Percentiles rank a stretch among this genome's conserved stretches.
These are phyloP conservation scores for Rosa chinensis DNA, from an alignment of 306 rosid species.

Conservation along the genomic window DNA sequence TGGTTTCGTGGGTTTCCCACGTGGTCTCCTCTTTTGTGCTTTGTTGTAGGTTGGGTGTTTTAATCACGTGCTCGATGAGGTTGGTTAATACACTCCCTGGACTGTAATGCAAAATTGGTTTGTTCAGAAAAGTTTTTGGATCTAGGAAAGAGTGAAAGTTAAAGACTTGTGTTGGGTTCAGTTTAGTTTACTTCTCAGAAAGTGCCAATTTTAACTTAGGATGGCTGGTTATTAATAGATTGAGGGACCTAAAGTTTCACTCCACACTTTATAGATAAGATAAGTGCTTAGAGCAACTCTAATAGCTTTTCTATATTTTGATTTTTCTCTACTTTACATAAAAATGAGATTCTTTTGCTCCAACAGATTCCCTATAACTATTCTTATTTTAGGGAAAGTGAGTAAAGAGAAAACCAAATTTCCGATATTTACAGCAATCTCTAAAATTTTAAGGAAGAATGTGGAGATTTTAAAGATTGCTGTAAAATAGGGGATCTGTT, in stretches of 20 bases:
- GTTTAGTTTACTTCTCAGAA: conserved; percentile 5
- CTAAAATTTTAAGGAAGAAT: no score
- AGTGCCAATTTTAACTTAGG: background rate
- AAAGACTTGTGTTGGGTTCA: background rate
- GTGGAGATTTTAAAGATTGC: no score
- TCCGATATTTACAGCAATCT: no score
- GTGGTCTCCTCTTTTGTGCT: background rate
- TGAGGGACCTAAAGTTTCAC: background rate
- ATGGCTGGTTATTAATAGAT: background rate
- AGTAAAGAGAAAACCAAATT: no score
- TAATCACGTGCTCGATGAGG: background rate
- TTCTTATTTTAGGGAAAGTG: no score
- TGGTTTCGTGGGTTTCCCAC: background rate
- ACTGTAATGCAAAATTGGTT: conserved; percentile 1
- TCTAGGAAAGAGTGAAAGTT: background rate
- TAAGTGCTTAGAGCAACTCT: background rate
- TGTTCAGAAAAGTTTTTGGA: background rate
- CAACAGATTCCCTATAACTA: no score
- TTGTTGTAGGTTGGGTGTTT: conserved; percentile 4
- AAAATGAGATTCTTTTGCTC: no score
- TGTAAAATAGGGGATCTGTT: no score
- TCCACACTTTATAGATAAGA: background rate
- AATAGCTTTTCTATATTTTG: no score
- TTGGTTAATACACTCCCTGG: conserved; percentile 1
- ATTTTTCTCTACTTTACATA: no score